Evolutionary conservation across 768 basidiomycete species (phyloP).

Genomic region (Favolaschia claudopus): DNA sequence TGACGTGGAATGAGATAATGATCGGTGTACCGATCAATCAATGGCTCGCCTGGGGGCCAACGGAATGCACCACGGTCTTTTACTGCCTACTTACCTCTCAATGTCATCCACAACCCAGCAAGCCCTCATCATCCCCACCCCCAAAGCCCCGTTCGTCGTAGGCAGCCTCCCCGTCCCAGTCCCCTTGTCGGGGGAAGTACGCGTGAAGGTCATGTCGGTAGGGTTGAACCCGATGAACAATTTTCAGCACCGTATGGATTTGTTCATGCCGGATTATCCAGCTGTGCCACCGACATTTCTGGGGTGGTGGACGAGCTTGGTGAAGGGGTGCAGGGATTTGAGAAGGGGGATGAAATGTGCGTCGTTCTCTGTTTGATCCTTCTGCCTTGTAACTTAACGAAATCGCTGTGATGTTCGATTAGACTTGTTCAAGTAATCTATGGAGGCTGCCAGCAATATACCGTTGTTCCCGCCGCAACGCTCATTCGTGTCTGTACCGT

Average conservation of each 20-base stretch:
- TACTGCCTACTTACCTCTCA: too few species aligned
- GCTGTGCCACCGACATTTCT: slow-evolving; percentile 45
- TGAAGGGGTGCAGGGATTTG: slow-evolving; percentile 35
- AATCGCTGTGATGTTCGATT: too few species aligned
- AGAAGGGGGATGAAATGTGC: slow-evolving; percentile 40
- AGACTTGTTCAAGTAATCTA: slow-evolving; percentile 11
- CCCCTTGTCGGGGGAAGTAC: slow-evolving; percentile 1
- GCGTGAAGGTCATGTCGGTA: slow-evolving; percentile 24
- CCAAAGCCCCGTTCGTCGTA: slow-evolving; percentile 6
- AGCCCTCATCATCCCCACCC: slow-evolving; percentile 3
- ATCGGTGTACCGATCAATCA: too few species aligned
- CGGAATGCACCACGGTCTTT: too few species aligned
- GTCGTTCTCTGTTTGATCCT: neutral
- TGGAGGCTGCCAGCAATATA: too few species aligned
- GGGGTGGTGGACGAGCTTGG: slow-evolving; percentile 42
- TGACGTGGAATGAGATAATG: too few species aligned
- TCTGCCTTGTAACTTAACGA: neutral
- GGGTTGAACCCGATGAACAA: slow-evolving; percentile 45
- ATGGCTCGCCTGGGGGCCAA: too few species aligned
- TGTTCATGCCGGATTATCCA: slow-evolving; percentile 31
- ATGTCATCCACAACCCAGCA: too few species aligned
- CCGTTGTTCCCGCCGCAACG: too few species aligned
- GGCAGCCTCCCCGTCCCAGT: neutral
- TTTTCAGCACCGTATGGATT: slow-evolving; percentile 35
- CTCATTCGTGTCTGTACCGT: neutral